These are phyloP conservation scores for Fusarium miscanthi DNA, from an alignment of 2,329 filamentous ascomycete genomes.

Conservation along the genomic window DNA sequence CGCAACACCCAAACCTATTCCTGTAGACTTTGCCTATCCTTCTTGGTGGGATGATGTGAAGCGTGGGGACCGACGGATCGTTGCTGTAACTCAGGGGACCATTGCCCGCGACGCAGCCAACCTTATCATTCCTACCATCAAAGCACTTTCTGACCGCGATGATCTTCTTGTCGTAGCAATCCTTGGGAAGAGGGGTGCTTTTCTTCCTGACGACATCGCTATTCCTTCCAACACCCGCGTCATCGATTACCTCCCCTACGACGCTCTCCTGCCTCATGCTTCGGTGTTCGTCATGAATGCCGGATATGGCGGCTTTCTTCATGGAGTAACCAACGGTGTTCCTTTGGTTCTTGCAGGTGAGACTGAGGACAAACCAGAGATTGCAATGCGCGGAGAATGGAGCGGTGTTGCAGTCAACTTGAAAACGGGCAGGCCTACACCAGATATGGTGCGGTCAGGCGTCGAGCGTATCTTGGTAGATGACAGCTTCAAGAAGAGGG, in stretches of 20 bases:
- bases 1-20: constrained; percentile 49
- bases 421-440: constrained; percentile 48
- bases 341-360: constrained; percentile 60
- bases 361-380: constrained; percentile 56
- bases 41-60: constrained; percentile 59
- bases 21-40: constrained; percentile 50
- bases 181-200: constrained; percentile 44
- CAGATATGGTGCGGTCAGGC: constrained; percentile 44
- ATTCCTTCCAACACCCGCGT: constrained; percentile 57
- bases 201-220: constrained; percentile 38
- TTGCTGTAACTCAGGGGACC: constrained; percentile 62
- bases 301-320: constrained; percentile 60
- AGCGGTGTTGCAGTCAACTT: constrained; percentile 60
- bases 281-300: constrained; percentile 61
- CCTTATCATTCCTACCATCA: constrained; percentile 58
- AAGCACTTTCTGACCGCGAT: constrained; percentile 53
- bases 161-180: constrained; percentile 53
- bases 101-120: constrained; percentile 52
- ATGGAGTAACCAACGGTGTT: constrained; percentile 57
- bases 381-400: constrained; percentile 54
- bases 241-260: constrained; percentile 61
- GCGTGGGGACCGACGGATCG: constrained; percentile 51
- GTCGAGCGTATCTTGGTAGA: constrained; percentile 49
- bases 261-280: constrained; percentile 56
- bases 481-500: constrained; percentile 46